phyloP scores from a whole-genome alignment of 2,329 filamentous ascomycete genomes.

The Claviceps fusiformis region DNA sequence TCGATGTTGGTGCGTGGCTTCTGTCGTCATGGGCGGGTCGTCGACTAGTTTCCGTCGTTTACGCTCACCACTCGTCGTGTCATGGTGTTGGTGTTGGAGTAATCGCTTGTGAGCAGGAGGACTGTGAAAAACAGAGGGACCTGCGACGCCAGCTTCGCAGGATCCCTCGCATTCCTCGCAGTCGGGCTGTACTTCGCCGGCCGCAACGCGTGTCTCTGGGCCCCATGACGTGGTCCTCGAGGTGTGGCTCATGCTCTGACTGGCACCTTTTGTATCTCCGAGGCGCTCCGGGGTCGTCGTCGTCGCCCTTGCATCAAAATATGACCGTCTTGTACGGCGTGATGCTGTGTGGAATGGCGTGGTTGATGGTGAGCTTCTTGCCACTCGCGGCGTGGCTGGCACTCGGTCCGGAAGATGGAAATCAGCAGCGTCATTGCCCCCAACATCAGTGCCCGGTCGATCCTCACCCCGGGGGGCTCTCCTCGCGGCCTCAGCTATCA shows the following conservation, averaged over 20 bases:
- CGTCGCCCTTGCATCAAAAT: not conserved
- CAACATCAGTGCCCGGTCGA: not conserved
- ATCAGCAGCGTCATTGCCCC: not conserved
- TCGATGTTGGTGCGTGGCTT: not conserved
- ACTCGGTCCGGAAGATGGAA: not conserved
- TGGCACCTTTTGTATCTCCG: not conserved
- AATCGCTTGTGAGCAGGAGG: not conserved
- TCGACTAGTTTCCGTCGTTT: not conserved
- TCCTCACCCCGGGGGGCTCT: slow-evolving; percentile 23
- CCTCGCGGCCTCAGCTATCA: slow-evolving; percentile 38
- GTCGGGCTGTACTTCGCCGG: not conserved
- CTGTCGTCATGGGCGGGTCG: not conserved
- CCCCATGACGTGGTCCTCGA: not conserved
- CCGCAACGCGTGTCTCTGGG: not conserved
- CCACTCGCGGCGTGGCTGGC: not conserved
- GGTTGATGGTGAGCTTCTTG: not conserved
- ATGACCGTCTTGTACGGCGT: not conserved
- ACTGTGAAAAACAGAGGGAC: not conserved
- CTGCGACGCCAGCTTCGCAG: not conserved
- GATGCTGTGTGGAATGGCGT: not conserved
- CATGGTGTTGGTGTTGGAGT: too few species aligned
- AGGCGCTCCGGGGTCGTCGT: not conserved
- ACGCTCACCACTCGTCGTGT: not conserved
- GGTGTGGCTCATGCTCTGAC: too few species aligned
- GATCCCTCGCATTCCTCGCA: not conserved